A percentile compares a stretch with the other conserved stretches of the same genome.
Conservation (phyloP, 2,329 filamentous ascomycete genomes). For the Plectosphaerella sp. region DNA sequence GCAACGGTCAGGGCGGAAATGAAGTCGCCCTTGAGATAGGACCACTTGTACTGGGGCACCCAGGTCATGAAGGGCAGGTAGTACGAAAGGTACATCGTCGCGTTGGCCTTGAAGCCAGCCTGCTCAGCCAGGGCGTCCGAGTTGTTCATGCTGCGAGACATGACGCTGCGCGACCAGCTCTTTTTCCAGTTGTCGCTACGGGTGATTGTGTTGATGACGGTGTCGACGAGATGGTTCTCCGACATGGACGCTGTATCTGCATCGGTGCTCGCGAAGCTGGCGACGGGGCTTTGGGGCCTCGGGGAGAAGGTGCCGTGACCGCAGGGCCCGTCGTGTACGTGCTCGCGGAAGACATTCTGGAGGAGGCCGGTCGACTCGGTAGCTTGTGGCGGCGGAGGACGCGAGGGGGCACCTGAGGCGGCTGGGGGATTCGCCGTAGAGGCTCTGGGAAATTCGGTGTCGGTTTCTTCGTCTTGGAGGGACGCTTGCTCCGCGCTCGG, state of each 20-base stretch:
- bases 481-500: background rate
- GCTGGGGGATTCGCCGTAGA: slow-evolving; percentile 15
- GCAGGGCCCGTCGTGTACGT: slow-evolving; percentile 47
- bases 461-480: slow-evolving; percentile 9
- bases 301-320: slow-evolving; percentile 76
- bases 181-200: slow-evolving; percentile 41
- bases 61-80: slow-evolving; percentile 90
- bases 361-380: slow-evolving; percentile 51
- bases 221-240: slow-evolving; percentile 26
- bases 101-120: slow-evolving; percentile 69
- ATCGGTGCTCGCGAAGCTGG: slow-evolving; percentile 25
- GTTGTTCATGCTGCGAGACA: slow-evolving; percentile 65
- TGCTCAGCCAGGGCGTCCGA: slow-evolving; percentile 67
- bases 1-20: slow-evolving; percentile 90
- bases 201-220: slow-evolving; percentile 29
- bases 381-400: slow-evolving; percentile 10
- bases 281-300: slow-evolving; percentile 46
- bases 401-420: slow-evolving; percentile 13
- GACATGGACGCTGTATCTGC: slow-evolving; percentile 26
- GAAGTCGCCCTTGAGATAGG: slow-evolving; percentile 80
- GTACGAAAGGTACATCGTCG: slow-evolving; percentile 84
- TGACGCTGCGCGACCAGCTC: slow-evolving; percentile 46
- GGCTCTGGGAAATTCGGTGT: slow-evolving; percentile 12
- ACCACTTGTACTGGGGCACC: slow-evolving; percentile 80
- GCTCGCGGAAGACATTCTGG: slow-evolving; percentile 24